phyloP scores from a whole-genome alignment of 495 filamentous ascomycete genomes.

The Chaetomium cochliodes region DNA sequence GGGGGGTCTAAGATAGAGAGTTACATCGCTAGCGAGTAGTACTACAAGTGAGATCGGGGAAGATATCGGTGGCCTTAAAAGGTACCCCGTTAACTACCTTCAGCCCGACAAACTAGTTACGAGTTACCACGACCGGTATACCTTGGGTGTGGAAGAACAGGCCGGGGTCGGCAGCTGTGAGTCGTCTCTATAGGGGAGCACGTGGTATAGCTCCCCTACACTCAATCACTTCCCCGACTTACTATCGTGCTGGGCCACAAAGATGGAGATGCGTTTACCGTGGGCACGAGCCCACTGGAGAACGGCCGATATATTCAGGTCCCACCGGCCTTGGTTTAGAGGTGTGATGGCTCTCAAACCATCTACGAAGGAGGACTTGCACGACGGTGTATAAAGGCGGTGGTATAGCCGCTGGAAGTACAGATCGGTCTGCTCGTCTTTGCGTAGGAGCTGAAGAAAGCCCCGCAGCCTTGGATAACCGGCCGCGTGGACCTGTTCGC shows the following conservation, averaged over 20 bases:
- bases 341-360: slow-evolving; percentile 8
- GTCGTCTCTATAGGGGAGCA: slow-evolving; percentile 17
- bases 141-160: slow-evolving; percentile 16
- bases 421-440: slow-evolving; percentile 9
- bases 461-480: slow-evolving; percentile 8
- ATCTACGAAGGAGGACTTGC: slow-evolving; percentile 7
- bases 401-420: slow-evolving; percentile 7
- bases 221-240: slow-evolving; percentile 1
- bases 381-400: background rate
- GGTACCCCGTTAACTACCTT: slow-evolving; percentile 12
- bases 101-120: slow-evolving; percentile 10
- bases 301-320: background rate
- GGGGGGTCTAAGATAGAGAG: no score
- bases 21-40: background rate
- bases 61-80: slow-evolving; percentile 6
- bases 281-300: no score
- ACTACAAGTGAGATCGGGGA: slow-evolving; percentile 8
- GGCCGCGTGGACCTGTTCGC: slow-evolving; percentile 12
- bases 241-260: no score
- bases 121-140: background rate
- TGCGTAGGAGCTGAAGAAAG: slow-evolving; percentile 12
- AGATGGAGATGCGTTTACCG: no score
- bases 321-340: slow-evolving; percentile 12
- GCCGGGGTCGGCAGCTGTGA: slow-evolving; percentile 12
- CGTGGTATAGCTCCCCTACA: slow-evolving; percentile 3